A percentile compares a stretch with the other conserved stretches of the same genome.
Conservation (phyloP, 169 alveolate species). For the Plasmodium yoelii region DNA sequence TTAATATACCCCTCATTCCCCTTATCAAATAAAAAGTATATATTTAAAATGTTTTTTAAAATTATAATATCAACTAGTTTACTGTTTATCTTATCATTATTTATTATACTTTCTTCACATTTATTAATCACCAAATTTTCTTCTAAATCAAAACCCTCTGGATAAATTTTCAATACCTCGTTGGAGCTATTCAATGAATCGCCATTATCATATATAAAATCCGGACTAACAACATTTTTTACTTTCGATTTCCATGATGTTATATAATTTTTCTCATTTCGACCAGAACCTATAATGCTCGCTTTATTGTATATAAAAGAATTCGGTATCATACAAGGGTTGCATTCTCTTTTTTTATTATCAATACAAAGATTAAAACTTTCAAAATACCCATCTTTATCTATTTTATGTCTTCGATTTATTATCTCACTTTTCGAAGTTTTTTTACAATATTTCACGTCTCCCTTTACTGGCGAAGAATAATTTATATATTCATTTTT, state of each 20-base stretch:
- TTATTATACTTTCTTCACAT: background rate
- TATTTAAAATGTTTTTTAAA: conserved; percentile 53
- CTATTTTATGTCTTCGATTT: background rate
- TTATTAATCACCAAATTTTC: background rate
- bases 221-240: background rate
- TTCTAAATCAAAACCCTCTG: background rate
- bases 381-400: background rate
- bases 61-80: conserved; percentile 27
- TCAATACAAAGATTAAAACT: background rate
- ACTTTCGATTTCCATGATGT: too few species aligned
- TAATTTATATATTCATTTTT: too few species aligned
- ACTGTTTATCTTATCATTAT: conserved; percentile 6
- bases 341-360: background rate
- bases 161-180: background rate
- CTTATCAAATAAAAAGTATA: conserved; percentile 66
- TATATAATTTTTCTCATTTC: too few species aligned
- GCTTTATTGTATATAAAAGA: too few species aligned
- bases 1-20: conserved; percentile 57
- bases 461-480: too few species aligned
- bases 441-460: background rate
- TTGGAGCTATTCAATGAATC: background rate
- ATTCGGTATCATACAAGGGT: background rate
- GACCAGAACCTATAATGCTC: too few species aligned
- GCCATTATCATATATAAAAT: background rate
- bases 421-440: background rate